Base-by-base conservation (phyloP, 176 grass and related monocot genomes). In the Phyllostachys edulis region DNA sequence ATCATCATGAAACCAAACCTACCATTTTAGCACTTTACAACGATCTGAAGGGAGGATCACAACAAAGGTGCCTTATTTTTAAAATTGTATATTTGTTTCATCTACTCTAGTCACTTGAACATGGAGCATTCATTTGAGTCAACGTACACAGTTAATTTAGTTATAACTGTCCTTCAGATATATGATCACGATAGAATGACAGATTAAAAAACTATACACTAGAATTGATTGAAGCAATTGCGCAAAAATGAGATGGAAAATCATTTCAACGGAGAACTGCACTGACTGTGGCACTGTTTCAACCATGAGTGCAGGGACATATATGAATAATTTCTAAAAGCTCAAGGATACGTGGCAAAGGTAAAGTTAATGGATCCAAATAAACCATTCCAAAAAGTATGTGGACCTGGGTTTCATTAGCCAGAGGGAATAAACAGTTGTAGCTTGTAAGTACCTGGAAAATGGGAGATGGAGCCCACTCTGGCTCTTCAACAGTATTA, bases 391-490 rank as follows among this genome's bases (percentile, higher is more conserved):
- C 45, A 67, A 24, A 40, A 77, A 45, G 37, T 24, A 37, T 6
- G 52, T 77, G 32, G n/a, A 40, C 36, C 1, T 3, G 10, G 34
- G 37, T 86, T 76, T 50, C 8, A 73, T 54, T 60, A 57, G 5
- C 62, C 41, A 82, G 63, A 75, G 32, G 54, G 20, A 67, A 81
- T 60, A 89, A 76, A 38, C 7, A 64, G 3, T 46, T 63, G 7
- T 27, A 85, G 45, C 23, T 82, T 86, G 61, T 18, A 83, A 37
- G 47, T 94, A 98, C 95, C 95, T 98, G 95, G 72, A 98, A 94
- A 71, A 98, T 90, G 50, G 51, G 89, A 80, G 92, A 98, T 18
- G 95, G 95, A 29, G 73, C 86, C 95, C 95, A 98, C 1, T 94
- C 92, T 73, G 67, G 95, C 74, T 97, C 95, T 85, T 82, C 88